These are phyloP conservation scores for Trichomonas tenax DNA, from an alignment of 208 protist species.

Conservation along the genomic window DNA sequence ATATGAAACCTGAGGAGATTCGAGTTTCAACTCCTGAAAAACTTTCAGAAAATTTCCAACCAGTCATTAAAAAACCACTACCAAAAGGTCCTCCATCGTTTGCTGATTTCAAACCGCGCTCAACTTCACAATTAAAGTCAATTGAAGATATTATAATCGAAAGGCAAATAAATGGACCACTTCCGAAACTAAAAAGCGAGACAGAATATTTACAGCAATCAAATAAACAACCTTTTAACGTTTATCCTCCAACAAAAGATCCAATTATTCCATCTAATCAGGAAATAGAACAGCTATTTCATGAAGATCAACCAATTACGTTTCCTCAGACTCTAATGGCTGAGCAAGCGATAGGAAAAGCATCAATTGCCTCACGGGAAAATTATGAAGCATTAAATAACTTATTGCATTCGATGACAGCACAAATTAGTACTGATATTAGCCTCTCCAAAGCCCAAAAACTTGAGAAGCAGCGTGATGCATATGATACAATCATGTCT, in stretches of 20 bases:
- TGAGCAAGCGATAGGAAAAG: background rate
- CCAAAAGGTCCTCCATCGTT: background rate
- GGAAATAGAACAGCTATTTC: background rate
- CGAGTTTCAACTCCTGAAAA: background rate
- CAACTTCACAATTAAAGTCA: background rate
- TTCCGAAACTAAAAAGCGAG: background rate
- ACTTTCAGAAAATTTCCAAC: background rate
- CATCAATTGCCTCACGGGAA: background rate
- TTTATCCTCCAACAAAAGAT: background rate
- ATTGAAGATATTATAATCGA: background rate
- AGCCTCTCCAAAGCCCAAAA: background rate
- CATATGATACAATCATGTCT: background rate
- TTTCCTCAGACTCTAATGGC: background rate
- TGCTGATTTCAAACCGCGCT: background rate
- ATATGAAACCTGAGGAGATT: background rate
- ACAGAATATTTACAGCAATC: background rate
- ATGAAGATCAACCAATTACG: background rate
- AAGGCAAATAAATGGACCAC: background rate
- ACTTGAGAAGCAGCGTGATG: background rate
- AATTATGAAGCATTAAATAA: background rate
- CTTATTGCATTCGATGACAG: background rate
- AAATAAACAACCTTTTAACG: background rate
- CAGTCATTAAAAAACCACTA: background rate
- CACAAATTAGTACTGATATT: background rate
- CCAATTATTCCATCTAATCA: background rate